phyloP scores from a whole-genome alignment of 1,139 yeast species.

The Pneumocystis sp. region DNA sequence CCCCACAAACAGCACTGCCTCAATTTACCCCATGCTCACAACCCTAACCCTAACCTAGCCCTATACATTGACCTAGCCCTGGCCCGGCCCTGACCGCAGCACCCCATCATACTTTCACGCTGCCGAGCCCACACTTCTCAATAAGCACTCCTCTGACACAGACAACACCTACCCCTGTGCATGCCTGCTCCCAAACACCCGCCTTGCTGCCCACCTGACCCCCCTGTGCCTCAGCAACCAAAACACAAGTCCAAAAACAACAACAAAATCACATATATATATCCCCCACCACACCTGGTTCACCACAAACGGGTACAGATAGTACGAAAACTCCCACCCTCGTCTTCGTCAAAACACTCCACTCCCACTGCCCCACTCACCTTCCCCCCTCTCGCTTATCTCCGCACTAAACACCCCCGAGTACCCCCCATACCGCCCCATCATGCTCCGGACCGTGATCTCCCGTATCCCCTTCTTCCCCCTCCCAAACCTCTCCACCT shows the following conservation, averaged over 20 bases:
- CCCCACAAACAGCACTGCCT: no score
- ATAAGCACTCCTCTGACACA: not conserved
- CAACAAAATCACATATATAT: not conserved
- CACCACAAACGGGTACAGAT: not conserved
- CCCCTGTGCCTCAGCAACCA: not conserved
- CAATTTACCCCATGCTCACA: no score
- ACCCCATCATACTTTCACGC: not conserved
- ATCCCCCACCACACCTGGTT: not conserved
- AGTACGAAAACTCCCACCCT: not conserved
- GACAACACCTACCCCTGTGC: not conserved
- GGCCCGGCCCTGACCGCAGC: no score
- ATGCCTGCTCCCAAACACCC: not conserved
- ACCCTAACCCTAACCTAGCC: no score
- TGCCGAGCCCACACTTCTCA: no score
- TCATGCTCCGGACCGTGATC: slow-evolving; percentile 76
- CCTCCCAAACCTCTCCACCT: not conserved
- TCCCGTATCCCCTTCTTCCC: slow-evolving; percentile 40
- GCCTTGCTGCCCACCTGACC: not conserved
- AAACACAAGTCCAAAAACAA: not conserved
- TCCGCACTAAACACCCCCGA: slow-evolving; percentile 23
- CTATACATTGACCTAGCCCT: no score
- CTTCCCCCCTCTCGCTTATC: not conserved
- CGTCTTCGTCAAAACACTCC: not conserved
- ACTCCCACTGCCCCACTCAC: not conserved
- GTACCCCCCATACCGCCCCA: slow-evolving; percentile 92